Percentiles rank a stretch among this genome's conserved stretches.
Evolutionary conservation across 169 alveolate species (phyloP).

Genomic region (Perkinsus marinus): DNA sequence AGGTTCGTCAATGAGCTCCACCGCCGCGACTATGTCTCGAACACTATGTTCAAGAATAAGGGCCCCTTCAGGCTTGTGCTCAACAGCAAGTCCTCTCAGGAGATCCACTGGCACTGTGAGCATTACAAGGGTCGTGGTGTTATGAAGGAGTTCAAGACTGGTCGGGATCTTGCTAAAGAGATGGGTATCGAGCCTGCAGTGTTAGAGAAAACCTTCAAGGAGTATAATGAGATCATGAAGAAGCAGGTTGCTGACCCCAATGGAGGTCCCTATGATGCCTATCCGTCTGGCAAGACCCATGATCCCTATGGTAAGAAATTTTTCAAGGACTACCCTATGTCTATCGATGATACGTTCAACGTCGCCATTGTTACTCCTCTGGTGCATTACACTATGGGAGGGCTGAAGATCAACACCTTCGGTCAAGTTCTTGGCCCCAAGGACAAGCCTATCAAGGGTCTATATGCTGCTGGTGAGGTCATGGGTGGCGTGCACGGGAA

Average conservation of each 20-base stretch:
- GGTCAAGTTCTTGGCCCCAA: constrained; percentile 29
- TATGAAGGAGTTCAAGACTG: neutral
- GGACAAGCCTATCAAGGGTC: constrained; percentile 25
- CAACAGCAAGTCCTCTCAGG: constrained; percentile 5
- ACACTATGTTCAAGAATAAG: constrained; percentile 33
- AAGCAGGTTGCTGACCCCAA: constrained; percentile 28
- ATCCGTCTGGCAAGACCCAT: constrained; percentile 12
- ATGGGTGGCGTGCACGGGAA: constrained; percentile 44
- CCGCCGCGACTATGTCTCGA: constrained; percentile 35
- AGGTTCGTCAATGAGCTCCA: constrained; percentile 45
- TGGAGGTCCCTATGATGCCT: constrained; percentile 17
- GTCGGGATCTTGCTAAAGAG: neutral
- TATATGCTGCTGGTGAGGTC: constrained; percentile 38
- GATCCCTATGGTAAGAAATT: constrained; percentile 1
- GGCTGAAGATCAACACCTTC: constrained; percentile 31
- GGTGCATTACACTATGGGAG: constrained; percentile 44
- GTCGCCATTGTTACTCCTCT: constrained; percentile 35
- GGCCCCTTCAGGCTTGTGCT: constrained; percentile 31
- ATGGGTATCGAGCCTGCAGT: neutral
- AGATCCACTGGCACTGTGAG: neutral
- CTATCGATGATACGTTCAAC: constrained; percentile 18
- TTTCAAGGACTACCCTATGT: constrained; percentile 27
- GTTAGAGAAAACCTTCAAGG: neutral
- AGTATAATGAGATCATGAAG: constrained; percentile 23
- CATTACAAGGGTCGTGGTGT: neutral